These are phyloP conservation scores for Terfezia claveryi DNA, from an alignment of 495 filamentous ascomycete species.

Conservation along the genomic window DNA sequence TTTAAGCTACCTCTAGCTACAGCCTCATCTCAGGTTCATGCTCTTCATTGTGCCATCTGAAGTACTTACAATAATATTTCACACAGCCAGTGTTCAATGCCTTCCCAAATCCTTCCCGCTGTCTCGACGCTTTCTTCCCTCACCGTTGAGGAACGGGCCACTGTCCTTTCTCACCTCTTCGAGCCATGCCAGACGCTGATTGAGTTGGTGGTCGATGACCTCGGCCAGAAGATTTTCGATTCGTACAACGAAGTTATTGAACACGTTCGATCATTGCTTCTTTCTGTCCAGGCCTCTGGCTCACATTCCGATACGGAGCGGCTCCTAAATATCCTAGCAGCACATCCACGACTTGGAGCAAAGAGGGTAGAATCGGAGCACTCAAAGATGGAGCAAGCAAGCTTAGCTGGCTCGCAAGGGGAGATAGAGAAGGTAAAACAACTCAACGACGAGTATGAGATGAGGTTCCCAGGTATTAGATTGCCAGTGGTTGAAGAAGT, in stretches of 20 bases:
- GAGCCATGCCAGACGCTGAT: slow-evolving; percentile 62
- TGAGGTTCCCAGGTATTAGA: slow-evolving; percentile 38
- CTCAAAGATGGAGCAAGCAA: slow-evolving; percentile 58
- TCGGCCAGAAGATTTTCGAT: slow-evolving; percentile 37
- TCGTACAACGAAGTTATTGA: slow-evolving; percentile 39
- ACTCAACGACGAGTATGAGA: slow-evolving; percentile 69
- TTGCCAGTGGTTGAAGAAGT: not conserved
- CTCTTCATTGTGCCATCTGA: too few species aligned
- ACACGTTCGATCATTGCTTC: slow-evolving; percentile 33
- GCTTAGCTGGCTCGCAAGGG: slow-evolving; percentile 30
- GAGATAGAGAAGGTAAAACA: slow-evolving; percentile 35
- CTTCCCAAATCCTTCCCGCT: slow-evolving; percentile 19
- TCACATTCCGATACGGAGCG: slow-evolving; percentile 32
- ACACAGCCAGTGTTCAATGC: slow-evolving; percentile 14
- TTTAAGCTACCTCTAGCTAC: too few species aligned
- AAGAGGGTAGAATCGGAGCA: slow-evolving; percentile 55
- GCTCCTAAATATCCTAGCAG: slow-evolving; percentile 52
- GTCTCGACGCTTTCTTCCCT: slow-evolving; percentile 24
- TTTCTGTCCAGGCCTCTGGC: slow-evolving; percentile 24
- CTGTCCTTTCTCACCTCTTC: slow-evolving; percentile 64
- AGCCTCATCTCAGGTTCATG: too few species aligned
- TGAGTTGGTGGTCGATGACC: slow-evolving; percentile 40
- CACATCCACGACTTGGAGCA: slow-evolving; percentile 71
- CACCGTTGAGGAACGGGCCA: slow-evolving; percentile 32
- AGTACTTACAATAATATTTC: slow-evolving; percentile 3